phyloP scores from a whole-genome alignment of 305 asterid species.

The Plantago rigida region DNA sequence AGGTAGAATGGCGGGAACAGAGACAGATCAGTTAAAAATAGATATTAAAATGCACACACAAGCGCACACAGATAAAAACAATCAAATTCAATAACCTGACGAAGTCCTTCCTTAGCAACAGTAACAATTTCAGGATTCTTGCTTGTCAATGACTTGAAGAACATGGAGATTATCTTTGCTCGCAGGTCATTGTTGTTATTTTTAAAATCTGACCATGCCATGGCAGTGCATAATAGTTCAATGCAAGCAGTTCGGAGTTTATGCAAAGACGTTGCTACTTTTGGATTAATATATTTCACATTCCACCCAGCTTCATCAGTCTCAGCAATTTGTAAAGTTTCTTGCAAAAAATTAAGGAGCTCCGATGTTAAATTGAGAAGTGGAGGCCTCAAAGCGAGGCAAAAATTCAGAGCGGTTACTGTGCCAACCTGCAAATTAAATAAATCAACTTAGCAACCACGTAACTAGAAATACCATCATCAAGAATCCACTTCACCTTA shows the following conservation, averaged over 20 bases:
- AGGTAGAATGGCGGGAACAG: conserved; percentile 10
- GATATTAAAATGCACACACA: conserved; percentile 8
- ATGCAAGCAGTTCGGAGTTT: conserved; percentile 96
- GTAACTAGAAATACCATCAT: conserved; percentile 23
- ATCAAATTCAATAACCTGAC: conserved; percentile 62
- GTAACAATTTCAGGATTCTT: conserved; percentile 83
- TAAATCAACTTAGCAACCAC: conserved; percentile 22
- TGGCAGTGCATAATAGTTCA: conserved; percentile 96
- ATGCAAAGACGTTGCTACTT: conserved; percentile 74
- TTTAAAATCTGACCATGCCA: conserved; percentile 99
- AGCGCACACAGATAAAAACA: neutral
- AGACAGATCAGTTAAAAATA: conserved; percentile 13
- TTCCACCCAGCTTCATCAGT: conserved; percentile 88
- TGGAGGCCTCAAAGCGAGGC: conserved; percentile 98
- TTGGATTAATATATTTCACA: conserved; percentile 88
- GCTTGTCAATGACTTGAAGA: conserved; percentile 95
- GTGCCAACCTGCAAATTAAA: conserved; percentile 71
- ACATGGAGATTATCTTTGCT: conserved; percentile 91
- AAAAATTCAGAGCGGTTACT: conserved; percentile 90
- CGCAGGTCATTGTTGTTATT: conserved; percentile 87
- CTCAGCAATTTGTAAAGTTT: conserved; percentile 96
- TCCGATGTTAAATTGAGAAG: conserved; percentile 92
- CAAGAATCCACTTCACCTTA: conserved; percentile 9
- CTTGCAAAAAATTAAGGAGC: conserved; percentile 85
- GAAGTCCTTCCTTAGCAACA: conserved; percentile 96